Base-by-base conservation (phyloP, 2,329 filamentous ascomycete genomes). In the Calonectria fujianensis region DNA sequence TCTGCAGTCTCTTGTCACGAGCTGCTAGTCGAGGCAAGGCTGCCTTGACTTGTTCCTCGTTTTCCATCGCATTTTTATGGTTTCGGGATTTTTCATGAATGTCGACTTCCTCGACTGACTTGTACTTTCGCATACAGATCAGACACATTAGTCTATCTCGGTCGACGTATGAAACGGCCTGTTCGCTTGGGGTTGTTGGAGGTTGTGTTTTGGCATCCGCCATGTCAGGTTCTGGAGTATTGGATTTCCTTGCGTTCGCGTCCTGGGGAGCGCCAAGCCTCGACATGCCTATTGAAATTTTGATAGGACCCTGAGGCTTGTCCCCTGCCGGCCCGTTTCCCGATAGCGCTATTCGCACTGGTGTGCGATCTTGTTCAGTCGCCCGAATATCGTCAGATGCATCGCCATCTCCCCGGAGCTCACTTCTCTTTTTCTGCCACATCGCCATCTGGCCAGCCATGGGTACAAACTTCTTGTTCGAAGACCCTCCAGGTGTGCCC, bases 81-180 rank as follows among this genome's bases (percentile, higher is more conserved):
- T 87, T 87, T 14, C 84, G 82, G 1, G 86, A 87, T 69, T 82
- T 84, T 71, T 87, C 86, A 78, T 88, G 87, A 10, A 84, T 86
- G 75, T 85, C 79, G 37, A 87, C 83, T 69, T 88, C 86, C 29
- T 87, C 85, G 5, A 84, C 69, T 1, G 85, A 86, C 73, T 87
- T 87, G 81, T 87, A 88, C 73, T 87, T 87, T 78, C 85, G 86
- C 86, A 87, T 87, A 76, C 87, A 88, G 65, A 88, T 84, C 27
- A 88, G 80, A 70, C 87, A 88, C 83, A 86, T 86, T 20, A 88
- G 78, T 41, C 84, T 88, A 2, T 88, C 88, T 29, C 88, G 84
- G 74, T 94, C 92, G 8, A 91, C 90, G 77, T 91, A 94, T 0
- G 91, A 93, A 8, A 84, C 76, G 70, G 74, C 24, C 9, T 65